Conservation (phyloP, 495 filamentous ascomycete species). For the Xylona heveae region DNA sequence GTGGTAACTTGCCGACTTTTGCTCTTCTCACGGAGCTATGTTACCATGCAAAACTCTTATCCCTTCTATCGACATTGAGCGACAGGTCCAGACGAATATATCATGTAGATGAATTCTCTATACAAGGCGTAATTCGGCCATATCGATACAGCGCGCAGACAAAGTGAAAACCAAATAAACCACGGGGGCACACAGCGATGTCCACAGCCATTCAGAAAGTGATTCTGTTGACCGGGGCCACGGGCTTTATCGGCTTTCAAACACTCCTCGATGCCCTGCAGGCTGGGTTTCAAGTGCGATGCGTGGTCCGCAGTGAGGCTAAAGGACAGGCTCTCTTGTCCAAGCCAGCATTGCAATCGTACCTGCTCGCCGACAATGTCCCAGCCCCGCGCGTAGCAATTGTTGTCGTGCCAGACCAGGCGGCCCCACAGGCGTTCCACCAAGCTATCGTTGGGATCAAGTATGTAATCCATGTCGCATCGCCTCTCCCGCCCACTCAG, state of each 20-base stretch:
- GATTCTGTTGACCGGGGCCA: slow-evolving; percentile 1
- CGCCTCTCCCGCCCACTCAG: slow-evolving; percentile 14
- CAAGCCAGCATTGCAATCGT: slow-evolving; percentile 8
- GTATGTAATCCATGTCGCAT: slow-evolving; percentile 30
- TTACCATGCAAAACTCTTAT: too few relatives aligned
- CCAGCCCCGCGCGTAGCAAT: slow-evolving; percentile 17
- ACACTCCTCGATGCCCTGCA: slow-evolving; percentile 15
- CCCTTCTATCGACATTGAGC: too few relatives aligned
- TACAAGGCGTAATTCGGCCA: too few relatives aligned
- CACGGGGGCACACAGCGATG: too few relatives aligned
- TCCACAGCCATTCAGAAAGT: too few relatives aligned
- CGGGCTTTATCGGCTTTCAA: slow-evolving; percentile 1
- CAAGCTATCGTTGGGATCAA: slow-evolving; percentile 22
- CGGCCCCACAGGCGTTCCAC: slow-evolving; percentile 21
- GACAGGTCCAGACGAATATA: too few relatives aligned
- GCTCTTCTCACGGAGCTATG: too few relatives aligned
- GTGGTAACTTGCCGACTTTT: too few relatives aligned
- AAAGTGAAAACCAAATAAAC: too few relatives aligned
- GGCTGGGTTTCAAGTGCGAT: slow-evolving; percentile 22
- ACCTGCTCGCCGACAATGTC: slow-evolving; percentile 9
- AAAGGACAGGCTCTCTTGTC: slow-evolving; percentile 9
- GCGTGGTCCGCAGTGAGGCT: slow-evolving; percentile 21
- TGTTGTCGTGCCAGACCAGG: slow-evolving; percentile 24
- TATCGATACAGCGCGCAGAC: too few relatives aligned
- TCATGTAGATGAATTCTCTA: too few relatives aligned